Base-by-base conservation (phyloP, 1,139 yeast species). In the Taphrina flavorubra region DNA sequence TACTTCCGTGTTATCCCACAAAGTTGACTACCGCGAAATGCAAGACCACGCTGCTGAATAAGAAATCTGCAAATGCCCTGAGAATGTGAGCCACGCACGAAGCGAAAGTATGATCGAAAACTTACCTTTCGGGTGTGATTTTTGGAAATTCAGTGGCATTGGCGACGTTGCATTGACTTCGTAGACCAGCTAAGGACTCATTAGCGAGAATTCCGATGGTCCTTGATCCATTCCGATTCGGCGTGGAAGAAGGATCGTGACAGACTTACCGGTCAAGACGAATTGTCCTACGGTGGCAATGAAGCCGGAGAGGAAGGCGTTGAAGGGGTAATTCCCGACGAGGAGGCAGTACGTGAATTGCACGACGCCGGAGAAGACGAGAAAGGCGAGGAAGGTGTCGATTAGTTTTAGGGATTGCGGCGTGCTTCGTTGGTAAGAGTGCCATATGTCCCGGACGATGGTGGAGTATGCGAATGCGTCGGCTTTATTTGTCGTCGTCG, bases 301-400 rank as follows among this genome's bases (percentile, higher is more conserved):
- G 77, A 94, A 94, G 0, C 99, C 99, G 37, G 97, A 95, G 71
- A 94, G 83, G 77, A 94, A 94, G 42, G 97, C 98, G 79, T 94
- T 94, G 84, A 95, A 94, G 25, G 99, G 99, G 81, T 79, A 95
- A 74, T 86, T 90, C 40, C 98, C 97, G 68, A 92, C 86, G 16
- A 92, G 72, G 51, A 88, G 73, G 71, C 90, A 90, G 77, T 92
- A 92, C 5, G 83, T 79, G 77, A 92, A 90, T 79, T 94, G 98
- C 60, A 90, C 79, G 1, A 85, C 80, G 0, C 97, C 99, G 71
- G 91, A 81, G 0, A 81, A 78, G 14, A 94, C 92, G 71, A 94
- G 80, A 74, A 90, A 92, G 36, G 78, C 85, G 76, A 94, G 82
- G 76, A 92, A 94, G 11, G 83, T 74, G 78, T 94, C 98, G 76